Evolutionary conservation across 305 asterid species (phyloP).

Genomic region (Withania somnifera): DNA sequence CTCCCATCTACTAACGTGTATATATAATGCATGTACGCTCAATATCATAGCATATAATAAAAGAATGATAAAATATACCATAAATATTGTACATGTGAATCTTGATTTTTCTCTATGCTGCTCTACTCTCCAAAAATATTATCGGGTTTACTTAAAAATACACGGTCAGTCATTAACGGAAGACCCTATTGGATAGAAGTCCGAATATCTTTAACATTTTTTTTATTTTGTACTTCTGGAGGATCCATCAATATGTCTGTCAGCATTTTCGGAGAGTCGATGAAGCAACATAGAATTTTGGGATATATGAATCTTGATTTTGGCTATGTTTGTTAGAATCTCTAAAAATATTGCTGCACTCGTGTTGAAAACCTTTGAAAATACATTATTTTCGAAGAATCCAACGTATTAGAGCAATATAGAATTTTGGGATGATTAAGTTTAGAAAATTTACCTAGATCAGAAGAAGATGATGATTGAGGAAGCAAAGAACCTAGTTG

Average conservation of each 20-base stretch:
- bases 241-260: no score
- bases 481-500: background rate
- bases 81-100: background rate
- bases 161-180: no score
- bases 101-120: background rate
- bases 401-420: fast-evolving
- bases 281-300: background rate
- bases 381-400: background rate
- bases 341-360: background rate
- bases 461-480: background rate
- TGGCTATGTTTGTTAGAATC: background rate
- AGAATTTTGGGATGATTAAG: background rate
- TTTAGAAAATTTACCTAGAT: background rate
- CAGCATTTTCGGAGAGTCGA: background rate
- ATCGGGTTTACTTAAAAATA: no score
- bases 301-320: background rate
- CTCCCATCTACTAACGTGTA: conserved; percentile 5
- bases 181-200: no score
- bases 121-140: background rate
- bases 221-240: background rate
- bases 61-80: background rate
- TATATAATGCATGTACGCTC: background rate
- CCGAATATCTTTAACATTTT: background rate
- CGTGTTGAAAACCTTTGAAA: background rate
- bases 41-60: background rate